Percentiles rank a stretch among this genome's conserved stretches.
phyloP scores from a whole-genome alignment of 768 basidiomycete genomes.

The Collybia sordida region DNA sequence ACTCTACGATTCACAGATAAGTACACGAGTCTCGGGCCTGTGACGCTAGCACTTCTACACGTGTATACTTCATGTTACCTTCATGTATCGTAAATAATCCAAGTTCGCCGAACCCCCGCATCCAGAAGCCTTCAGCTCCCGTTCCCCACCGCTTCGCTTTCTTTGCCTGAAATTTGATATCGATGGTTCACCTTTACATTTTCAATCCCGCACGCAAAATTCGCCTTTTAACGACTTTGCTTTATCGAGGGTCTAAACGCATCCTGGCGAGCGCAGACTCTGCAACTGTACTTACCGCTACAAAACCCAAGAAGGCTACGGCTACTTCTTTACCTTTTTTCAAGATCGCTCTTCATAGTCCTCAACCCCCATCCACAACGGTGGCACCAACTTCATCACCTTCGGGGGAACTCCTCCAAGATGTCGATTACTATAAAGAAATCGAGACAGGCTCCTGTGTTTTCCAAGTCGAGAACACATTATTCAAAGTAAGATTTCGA shows the following conservation, averaged over 20 bases:
- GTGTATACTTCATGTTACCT: conserved; percentile 38
- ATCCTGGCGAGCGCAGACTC: conserved; percentile 16
- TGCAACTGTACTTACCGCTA: conserved; percentile 6
- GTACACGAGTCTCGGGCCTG: conserved; percentile 10
- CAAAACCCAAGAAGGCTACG: conserved; percentile 13
- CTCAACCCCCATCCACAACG: background rate
- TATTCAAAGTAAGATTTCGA: conserved; percentile 54
- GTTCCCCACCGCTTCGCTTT: conserved; percentile 13
- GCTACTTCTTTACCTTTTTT: conserved; percentile 6
- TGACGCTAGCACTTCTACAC: conserved; percentile 21
- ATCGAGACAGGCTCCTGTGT: conserved; percentile 52
- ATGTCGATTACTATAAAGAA: conserved; percentile 32
- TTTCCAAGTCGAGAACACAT: conserved; percentile 56
- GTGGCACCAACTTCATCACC: background rate
- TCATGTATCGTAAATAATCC: conserved; percentile 21
- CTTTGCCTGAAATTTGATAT: conserved; percentile 9
- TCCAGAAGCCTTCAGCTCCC: conserved; percentile 13
- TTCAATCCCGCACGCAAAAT: conserved; percentile 37
- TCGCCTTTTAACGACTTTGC: conserved; percentile 27
- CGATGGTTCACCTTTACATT: conserved; percentile 38
- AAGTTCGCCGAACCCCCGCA: conserved; percentile 4
- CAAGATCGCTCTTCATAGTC: conserved; percentile 6
- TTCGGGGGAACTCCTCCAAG: conserved; percentile 20
- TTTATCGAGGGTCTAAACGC: conserved; percentile 32
- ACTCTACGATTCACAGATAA: background rate